Evolutionary conservation across 768 basidiomycete genomes (phyloP).

Genomic region (Mycena venus): DNA sequence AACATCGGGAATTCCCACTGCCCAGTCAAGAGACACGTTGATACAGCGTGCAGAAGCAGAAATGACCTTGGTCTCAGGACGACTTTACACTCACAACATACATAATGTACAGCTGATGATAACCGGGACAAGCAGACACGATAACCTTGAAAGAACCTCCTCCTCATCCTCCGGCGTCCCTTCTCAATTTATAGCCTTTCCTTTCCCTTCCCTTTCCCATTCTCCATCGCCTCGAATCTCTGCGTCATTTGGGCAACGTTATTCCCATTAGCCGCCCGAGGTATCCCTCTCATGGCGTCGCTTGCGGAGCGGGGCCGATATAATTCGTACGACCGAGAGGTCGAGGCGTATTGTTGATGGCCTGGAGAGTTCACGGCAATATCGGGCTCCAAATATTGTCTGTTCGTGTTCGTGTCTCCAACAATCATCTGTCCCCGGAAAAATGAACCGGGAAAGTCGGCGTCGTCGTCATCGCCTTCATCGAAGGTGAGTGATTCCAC

Average conservation of each 20-base stretch:
- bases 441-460: background rate
- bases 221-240: background rate
- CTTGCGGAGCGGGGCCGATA: background rate
- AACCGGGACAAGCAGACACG: too few species aligned
- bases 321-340: constrained; percentile 3
- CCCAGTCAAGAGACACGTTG: constrained; percentile 2
- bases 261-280: background rate
- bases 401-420: background rate
- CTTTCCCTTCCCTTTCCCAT: background rate
- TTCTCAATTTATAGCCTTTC: background rate
- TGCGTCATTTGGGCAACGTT: background rate
- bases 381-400: background rate
- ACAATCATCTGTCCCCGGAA: background rate
- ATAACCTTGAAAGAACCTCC: too few species aligned
- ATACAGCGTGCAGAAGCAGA: constrained; percentile 7
- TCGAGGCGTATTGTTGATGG: background rate
- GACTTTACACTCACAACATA: background rate
- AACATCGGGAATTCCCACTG: background rate
- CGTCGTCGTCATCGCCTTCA: background rate
- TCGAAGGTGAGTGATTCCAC: background rate
- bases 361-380: background rate
- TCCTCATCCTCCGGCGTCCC: background rate
- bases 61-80: background rate
- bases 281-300: background rate
- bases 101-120: constrained; percentile 1